Evolutionary conservation across 768 basidiomycete genomes (phyloP).

Genomic region (Daedaleopsis sinensis): DNA sequence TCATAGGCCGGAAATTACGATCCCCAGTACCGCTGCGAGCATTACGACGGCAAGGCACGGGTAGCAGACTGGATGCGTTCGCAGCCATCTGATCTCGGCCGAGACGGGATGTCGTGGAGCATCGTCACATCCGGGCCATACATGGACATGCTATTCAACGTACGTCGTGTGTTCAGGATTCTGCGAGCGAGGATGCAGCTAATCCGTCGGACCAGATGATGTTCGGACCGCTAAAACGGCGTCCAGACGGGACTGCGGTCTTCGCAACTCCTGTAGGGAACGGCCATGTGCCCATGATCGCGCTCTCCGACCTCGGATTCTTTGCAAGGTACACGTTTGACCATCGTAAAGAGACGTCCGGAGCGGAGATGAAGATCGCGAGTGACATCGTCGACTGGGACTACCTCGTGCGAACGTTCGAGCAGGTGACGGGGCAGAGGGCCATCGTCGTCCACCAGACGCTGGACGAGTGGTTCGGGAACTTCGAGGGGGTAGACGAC

Average conservation of each 20-base stretch:
- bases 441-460: slow-evolving; percentile 11
- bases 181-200: background rate
- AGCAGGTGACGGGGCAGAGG: slow-evolving; percentile 12
- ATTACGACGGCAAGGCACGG: slow-evolving; percentile 45
- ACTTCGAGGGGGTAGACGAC: slow-evolving; percentile 8
- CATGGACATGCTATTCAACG: slow-evolving; percentile 24
- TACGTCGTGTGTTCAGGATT: background rate
- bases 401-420: slow-evolving; percentile 26
- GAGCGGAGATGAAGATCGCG: slow-evolving; percentile 30
- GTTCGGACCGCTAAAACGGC: slow-evolving; percentile 28
- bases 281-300: slow-evolving; percentile 31
- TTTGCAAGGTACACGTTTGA: slow-evolving; percentile 36
- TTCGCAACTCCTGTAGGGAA: slow-evolving; percentile 29
- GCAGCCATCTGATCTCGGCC: slow-evolving; percentile 38
- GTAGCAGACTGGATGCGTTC: slow-evolving; percentile 41
- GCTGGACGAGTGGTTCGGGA: slow-evolving; percentile 15
- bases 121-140: slow-evolving; percentile 36
- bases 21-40: slow-evolving; percentile 38
- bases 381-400: slow-evolving; percentile 29
- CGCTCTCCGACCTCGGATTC: slow-evolving; percentile 35
- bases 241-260: slow-evolving; percentile 33
- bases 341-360: slow-evolving; percentile 28
- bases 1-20: slow-evolving; percentile 21
- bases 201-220: background rate
- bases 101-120: slow-evolving; percentile 39